phyloP scores from a whole-genome alignment of 108 stramenopile genomes.

The Schizochytrium sp. region DNA sequence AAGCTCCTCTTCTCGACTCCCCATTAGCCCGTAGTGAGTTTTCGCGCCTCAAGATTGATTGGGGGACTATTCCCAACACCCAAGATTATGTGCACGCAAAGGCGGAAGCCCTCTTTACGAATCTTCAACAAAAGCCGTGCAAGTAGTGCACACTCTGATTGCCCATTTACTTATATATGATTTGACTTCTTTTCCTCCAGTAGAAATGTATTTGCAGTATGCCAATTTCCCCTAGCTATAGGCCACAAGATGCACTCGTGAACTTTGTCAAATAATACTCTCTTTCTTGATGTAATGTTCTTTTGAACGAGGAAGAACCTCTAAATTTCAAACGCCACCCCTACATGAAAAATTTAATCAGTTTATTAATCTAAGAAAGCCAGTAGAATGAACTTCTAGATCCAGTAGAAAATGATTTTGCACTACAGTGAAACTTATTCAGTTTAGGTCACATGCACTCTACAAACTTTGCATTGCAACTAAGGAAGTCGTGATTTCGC shows the following conservation, averaged over 20 bases:
- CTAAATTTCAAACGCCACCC: background rate
- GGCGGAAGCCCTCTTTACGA: background rate
- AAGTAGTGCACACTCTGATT: background rate
- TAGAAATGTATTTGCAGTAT: no score
- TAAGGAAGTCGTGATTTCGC: no score
- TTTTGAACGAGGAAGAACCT: no score
- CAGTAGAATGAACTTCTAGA: background rate
- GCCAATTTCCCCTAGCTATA: no score
- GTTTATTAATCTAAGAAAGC: background rate
- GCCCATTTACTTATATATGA: no score
- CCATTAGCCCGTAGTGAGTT: slow-evolving; percentile 49
- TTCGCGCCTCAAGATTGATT: slow-evolving; percentile 16
- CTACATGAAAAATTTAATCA: background rate
- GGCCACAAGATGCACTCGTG: no score
- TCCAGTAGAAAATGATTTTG: background rate
- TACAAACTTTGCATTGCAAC: background rate
- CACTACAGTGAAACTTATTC: no score
- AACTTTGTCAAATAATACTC: no score
- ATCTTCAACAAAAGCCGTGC: background rate
- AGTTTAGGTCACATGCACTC: no score
- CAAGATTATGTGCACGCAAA: background rate
- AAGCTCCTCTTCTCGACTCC: slow-evolving; percentile 43
- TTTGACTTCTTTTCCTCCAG: no score
- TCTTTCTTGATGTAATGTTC: no score
- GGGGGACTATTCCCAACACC: background rate